A percentile compares a stretch with the other conserved stretches of the same genome.
phyloP scores from a whole-genome alignment of 2,329 filamentous ascomycete species.

The Blastomyces silverae region DNA sequence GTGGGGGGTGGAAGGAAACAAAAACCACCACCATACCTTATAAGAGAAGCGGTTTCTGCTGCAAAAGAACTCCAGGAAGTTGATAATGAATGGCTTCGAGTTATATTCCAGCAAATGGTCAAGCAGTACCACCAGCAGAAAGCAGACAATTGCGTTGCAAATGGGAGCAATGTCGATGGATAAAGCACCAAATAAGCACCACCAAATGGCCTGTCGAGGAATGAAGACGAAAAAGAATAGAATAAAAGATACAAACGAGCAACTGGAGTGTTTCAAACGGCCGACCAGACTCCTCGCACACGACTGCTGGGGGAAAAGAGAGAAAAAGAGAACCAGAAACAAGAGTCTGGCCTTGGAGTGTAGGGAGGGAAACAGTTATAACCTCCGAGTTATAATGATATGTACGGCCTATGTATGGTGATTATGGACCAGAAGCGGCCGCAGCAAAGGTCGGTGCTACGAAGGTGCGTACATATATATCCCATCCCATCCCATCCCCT shows the following conservation, averaged over 20 bases:
- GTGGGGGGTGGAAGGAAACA: not conserved
- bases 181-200: not conserved
- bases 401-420: not conserved
- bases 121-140: not conserved
- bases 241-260: not conserved
- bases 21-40: not conserved
- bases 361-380: not conserved
- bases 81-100: constrained; percentile 4
- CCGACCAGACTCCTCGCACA: not conserved
- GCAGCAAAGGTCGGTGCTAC: not conserved
- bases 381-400: not conserved
- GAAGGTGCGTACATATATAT: not conserved
- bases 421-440: constrained; percentile 5
- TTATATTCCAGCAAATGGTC: not conserved
- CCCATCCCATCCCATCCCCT: no score
- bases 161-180: not conserved
- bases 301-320: not conserved
- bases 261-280: not conserved
- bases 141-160: not conserved
- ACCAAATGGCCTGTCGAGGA: not conserved
- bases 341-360: not conserved
- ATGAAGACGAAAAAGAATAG: not conserved
- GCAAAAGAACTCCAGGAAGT: not conserved
- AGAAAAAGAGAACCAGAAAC: not conserved
- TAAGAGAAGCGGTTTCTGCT: not conserved